Base-by-base conservation (phyloP, 805 yeast genomes). In the Sporopachydermia lactativora region DNA sequence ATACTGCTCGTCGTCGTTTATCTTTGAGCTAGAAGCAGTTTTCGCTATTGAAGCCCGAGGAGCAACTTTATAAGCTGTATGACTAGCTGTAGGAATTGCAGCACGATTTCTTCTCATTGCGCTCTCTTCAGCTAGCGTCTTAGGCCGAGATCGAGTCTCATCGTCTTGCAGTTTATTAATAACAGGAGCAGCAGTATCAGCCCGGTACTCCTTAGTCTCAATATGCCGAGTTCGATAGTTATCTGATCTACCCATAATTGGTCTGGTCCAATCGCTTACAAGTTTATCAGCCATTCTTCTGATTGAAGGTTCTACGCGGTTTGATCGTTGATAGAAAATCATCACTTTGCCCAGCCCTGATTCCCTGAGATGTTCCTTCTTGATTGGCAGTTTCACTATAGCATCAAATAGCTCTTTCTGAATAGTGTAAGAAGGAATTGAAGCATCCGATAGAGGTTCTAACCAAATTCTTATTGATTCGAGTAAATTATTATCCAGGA, bases 221-320 rank as follows among this genome's bases (percentile, higher is more conserved):
- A 89, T 78, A 45, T 75, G 68, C 61, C 83, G 77, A 60, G 89
- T 96, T 58, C 92, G 77, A 65, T 88, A 89, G 52, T 88, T 85
- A 60, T 89, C 97, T 3, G 94, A 80, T 45, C 95, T 80, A 49
- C 95, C 95, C 70, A 92, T 83, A 46, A 92, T 85, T 37, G 98
- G 98, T 61, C 98, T 75, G 5, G 96, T 89, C 99, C 99, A 92
- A 58, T 86, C 94, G 17, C 95, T 95, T 49, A 92, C 81, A 45
- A 92, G 65, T 55, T 77, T 77, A 54, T 92, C 97, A 4, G 95
- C 97, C 34, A 79, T 69, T 56, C 94, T 77, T 58, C 89, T 86
- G 55, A 92, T 71, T 36, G 72, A 66, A 24, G 85, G 81, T 59
- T 94, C 96, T 13, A 94, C 94, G 52, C 89, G 74, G 54, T 81